A percentile compares a stretch with the other conserved stretches of the same genome.
Conservation (phyloP, 345 rosid genomes). For the Tarenaya hassleriana region DNA sequence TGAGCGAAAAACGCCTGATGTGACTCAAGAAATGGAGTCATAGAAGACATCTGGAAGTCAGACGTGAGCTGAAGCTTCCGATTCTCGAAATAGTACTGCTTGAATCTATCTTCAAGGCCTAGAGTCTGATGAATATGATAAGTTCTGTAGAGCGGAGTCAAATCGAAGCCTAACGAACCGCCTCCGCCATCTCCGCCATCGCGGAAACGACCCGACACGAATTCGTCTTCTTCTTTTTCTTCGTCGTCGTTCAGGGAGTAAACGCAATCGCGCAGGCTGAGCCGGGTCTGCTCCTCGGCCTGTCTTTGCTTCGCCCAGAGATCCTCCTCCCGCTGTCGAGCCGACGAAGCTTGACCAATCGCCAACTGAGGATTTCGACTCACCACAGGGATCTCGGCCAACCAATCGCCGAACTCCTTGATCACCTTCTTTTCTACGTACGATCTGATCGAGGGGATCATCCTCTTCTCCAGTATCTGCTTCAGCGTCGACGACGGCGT, state of each 20-base stretch:
- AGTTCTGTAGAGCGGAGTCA: constrained; percentile 82
- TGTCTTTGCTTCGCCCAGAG: constrained; percentile 89
- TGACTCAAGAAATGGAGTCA: constrained; percentile 94
- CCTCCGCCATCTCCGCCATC: constrained; percentile 42
- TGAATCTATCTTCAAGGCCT: constrained; percentile 80
- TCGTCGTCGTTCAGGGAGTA: constrained; percentile 55
- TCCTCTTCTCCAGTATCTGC: constrained; percentile 79
- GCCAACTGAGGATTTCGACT: constrained; percentile 85
- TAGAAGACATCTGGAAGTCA: constrained; percentile 95
- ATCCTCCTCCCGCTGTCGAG: constrained; percentile 91
- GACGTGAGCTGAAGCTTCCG: constrained; percentile 90
- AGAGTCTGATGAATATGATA: constrained; percentile 86
- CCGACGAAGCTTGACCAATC: constrained; percentile 91
- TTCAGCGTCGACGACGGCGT: constrained; percentile 71
- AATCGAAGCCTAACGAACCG: constrained; percentile 60
- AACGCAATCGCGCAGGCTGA: constrained; percentile 81
- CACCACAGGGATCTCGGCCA: constrained; percentile 91
- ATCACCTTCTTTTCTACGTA: constrained; percentile 76
- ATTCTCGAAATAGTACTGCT: constrained; percentile 80
- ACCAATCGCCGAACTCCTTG: constrained; percentile 91
- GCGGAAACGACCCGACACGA: constrained; percentile 41
- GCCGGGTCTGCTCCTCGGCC: constrained; percentile 93
- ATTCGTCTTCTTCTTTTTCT: constrained; percentile 59
- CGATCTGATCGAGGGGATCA: constrained; percentile 75
- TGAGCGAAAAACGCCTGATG: constrained; percentile 96